Percentiles rank a stretch among this genome's conserved stretches.
These are phyloP conservation scores for Yamadazyma nakazawae DNA, from an alignment of 805 yeast genomes.

Conservation along the genomic window DNA sequence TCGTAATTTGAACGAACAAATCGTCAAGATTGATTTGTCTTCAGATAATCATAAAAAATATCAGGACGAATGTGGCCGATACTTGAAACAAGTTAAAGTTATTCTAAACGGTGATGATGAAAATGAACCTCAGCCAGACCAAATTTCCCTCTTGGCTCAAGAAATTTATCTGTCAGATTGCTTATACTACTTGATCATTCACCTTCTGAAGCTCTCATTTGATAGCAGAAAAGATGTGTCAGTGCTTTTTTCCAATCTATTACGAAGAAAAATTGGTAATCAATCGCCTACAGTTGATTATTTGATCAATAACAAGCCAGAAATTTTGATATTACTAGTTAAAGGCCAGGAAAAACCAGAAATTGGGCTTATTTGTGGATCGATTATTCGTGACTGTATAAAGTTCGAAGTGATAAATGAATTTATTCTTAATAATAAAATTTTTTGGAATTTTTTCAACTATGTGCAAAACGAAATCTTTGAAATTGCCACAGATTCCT, in stretches of 20 bases:
- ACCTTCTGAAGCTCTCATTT: slow-evolving; percentile 71
- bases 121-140: slow-evolving; percentile 65
- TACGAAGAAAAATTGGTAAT: slow-evolving; percentile 73
- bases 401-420: slow-evolving; percentile 69
- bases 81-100: slow-evolving; percentile 59
- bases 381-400: slow-evolving; percentile 79
- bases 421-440: slow-evolving; percentile 54
- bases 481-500: slow-evolving; percentile 88
- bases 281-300: slow-evolving; percentile 88
- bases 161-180: slow-evolving; percentile 75
- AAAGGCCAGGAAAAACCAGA: slow-evolving; percentile 74
- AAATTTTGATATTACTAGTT: slow-evolving; percentile 58
- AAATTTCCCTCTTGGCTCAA: slow-evolving; percentile 69
- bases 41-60: slow-evolving; percentile 33
- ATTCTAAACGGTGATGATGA: slow-evolving; percentile 70
- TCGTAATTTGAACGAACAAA: slow-evolving; percentile 68
- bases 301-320: slow-evolving; percentile 57
- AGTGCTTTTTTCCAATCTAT: slow-evolving; percentile 65
- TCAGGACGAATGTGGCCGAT: slow-evolving; percentile 74
- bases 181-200: slow-evolving; percentile 55
- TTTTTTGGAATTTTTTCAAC: slow-evolving; percentile 79
- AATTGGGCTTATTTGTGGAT: slow-evolving; percentile 68
- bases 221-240: slow-evolving; percentile 86
- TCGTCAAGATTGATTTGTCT: slow-evolving; percentile 54
- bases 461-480: slow-evolving; percentile 75